Conservation (phyloP, 1,284 basidiomycete species). For the Puccinia polysora region DNA sequence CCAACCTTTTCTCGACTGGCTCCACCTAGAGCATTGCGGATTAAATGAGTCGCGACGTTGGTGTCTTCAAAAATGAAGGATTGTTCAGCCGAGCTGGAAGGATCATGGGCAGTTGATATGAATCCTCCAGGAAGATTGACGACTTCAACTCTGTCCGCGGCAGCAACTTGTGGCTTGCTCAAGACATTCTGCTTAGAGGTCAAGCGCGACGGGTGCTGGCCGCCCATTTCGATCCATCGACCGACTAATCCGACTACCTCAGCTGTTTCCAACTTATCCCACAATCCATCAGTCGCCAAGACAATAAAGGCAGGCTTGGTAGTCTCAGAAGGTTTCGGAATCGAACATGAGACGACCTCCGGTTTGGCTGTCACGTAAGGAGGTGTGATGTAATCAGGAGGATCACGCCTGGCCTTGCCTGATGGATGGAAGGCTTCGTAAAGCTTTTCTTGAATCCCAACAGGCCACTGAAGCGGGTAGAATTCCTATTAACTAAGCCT, state of each 20-base stretch:
- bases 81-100: constrained; percentile 38
- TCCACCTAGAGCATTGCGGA: constrained; percentile 88
- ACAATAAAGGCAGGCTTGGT: constrained; percentile 65
- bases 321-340: constrained; percentile 46
- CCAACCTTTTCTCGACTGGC: constrained; percentile 67
- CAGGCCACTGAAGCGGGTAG: constrained; percentile 60
- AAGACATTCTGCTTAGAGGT: neutral
- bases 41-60: constrained; percentile 82
- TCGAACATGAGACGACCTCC: constrained; percentile 64
- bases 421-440: constrained; percentile 52
- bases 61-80: constrained; percentile 68
- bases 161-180: constrained; percentile 54
- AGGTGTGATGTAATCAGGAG: constrained; percentile 67
- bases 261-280: constrained; percentile 91
- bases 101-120: constrained; percentile 33
- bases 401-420: constrained; percentile 52
- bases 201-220: constrained; percentile 1
- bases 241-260: constrained; percentile 88
- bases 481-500: neutral
- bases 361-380: constrained; percentile 89
- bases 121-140: constrained; percentile 43
- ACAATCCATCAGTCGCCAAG: constrained; percentile 87
- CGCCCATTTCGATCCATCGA: constrained; percentile 62
- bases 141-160: constrained; percentile 59
- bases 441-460: constrained; percentile 53